These are phyloP conservation scores for Penicillium vulpinum DNA, from an alignment of 2,329 filamentous ascomycete species.

Conservation along the genomic window DNA sequence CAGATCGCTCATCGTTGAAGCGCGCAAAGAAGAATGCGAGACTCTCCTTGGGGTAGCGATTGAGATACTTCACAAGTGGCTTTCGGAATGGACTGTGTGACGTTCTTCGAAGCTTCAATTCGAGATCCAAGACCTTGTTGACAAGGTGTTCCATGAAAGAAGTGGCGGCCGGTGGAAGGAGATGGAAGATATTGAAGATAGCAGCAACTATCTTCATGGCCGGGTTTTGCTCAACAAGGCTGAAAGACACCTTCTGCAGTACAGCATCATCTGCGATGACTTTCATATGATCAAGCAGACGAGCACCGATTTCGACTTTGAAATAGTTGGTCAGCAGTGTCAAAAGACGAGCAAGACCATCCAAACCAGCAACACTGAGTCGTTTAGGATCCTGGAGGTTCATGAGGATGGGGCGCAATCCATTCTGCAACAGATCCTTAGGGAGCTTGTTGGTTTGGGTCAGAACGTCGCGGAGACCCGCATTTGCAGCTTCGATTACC, in stretches of 20 bases:
- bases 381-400: constrained; percentile 93
- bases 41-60: constrained; percentile 85
- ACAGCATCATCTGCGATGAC: constrained; percentile 77
- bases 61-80: constrained; percentile 89
- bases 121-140: constrained; percentile 84
- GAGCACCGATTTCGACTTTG: constrained; percentile 93
- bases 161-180: constrained; percentile 87
- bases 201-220: constrained; percentile 94
- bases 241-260: constrained; percentile 90
- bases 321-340: constrained; percentile 97
- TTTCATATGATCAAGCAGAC: constrained; percentile 92
- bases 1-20: constrained; percentile 81
- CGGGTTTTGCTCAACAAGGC: constrained; percentile 85
- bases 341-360: constrained; percentile 84
- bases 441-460: constrained; percentile 87
- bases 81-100: constrained; percentile 88
- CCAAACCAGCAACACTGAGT: constrained; percentile 81
- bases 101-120: constrained; percentile 80
- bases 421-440: constrained; percentile 92
- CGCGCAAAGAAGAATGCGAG: constrained; percentile 77
- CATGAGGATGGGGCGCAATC: constrained; percentile 89
- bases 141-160: constrained; percentile 89
- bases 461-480: constrained; percentile 83
- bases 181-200: constrained; percentile 94
- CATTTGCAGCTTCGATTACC: constrained; percentile 90